Conservation (phyloP, 2,329 filamentous ascomycete species). For the Epichloe aotearoae region DNA sequence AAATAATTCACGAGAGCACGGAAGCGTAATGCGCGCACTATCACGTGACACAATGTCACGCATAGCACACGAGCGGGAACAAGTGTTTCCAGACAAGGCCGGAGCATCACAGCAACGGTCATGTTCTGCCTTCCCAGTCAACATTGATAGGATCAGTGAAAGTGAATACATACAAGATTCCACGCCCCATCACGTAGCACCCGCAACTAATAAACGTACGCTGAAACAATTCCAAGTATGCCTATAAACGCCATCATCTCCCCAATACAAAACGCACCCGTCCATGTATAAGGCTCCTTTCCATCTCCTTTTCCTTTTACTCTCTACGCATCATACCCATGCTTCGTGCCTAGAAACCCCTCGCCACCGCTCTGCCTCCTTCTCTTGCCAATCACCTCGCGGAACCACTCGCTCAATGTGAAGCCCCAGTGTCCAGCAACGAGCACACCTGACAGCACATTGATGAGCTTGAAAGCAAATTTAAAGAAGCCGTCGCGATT, state of each 20-base stretch:
- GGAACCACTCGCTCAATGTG: slow-evolving; percentile 66
- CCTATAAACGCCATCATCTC: neutral
- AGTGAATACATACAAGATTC: neutral
- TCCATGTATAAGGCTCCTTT: neutral
- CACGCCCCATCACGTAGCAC: too few species aligned
- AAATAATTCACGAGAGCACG: too few species aligned
- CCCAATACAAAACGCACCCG: neutral
- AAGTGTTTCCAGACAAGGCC: too few species aligned
- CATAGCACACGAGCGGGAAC: too few species aligned
- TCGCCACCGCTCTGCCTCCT: slow-evolving; percentile 31
- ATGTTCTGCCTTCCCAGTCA: too few species aligned
- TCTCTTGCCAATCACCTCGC: slow-evolving; percentile 38
- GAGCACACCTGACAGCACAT: slow-evolving; percentile 79
- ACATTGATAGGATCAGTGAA: neutral
- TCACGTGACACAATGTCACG: too few species aligned
- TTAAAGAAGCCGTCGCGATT: slow-evolving; percentile 60
- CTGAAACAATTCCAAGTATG: neutral
- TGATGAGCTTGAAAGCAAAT: slow-evolving; percentile 72
- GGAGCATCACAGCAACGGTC: too few species aligned
- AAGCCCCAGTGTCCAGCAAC: slow-evolving; percentile 92
- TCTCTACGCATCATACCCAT: slow-evolving; percentile 15
- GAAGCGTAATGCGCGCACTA: too few species aligned
- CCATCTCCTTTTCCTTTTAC: neutral
- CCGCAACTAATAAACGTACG: neutral
- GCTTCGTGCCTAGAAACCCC: slow-evolving; percentile 38